Percentiles rank a stretch among this genome's conserved stretches.
phyloP scores from a whole-genome alignment of 2,329 filamentous ascomycete genomes.

The Cercospora sp. region DNA sequence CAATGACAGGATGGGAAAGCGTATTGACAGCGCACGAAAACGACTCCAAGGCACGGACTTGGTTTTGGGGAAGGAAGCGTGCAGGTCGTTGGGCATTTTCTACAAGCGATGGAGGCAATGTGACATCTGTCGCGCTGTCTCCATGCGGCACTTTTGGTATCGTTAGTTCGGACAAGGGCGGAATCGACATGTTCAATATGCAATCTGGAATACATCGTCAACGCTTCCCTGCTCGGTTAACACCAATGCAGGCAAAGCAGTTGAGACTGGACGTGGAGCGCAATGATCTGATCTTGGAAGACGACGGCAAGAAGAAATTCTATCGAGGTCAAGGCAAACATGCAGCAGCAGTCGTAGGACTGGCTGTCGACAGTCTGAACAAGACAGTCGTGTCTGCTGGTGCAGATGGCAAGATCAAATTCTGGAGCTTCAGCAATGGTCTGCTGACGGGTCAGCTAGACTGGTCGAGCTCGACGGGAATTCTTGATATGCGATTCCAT shows the following conservation, averaged over 20 bases:
- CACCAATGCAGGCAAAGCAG: conserved; percentile 74
- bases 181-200: conserved; percentile 93
- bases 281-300: conserved; percentile 39
- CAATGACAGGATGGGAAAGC: conserved; percentile 93
- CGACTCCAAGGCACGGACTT: conserved; percentile 83
- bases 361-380: conserved; percentile 88
- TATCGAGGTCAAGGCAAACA: conserved; percentile 67
- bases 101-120: conserved; percentile 78
- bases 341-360: conserved; percentile 76
- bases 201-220: conserved; percentile 89
- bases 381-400: conserved; percentile 82
- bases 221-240: conserved; percentile 78
- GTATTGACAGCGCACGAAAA: conserved; percentile 88
- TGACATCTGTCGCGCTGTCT: conserved; percentile 81
- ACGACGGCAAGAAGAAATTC: conserved; percentile 45
- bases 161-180: conserved; percentile 78
- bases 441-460: conserved; percentile 76
- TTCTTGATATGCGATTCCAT: conserved; percentile 78
- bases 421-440: conserved; percentile 93
- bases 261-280: conserved; percentile 60
- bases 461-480: conserved; percentile 75
- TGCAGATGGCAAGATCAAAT: conserved; percentile 89
- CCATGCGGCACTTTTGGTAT: conserved; percentile 92
- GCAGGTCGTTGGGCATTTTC: conserved; percentile 91
- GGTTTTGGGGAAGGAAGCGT: conserved; percentile 96